These are phyloP conservation scores for Pleurotus citrinopileatus DNA, from an alignment of 768 basidiomycete species.

Conservation along the genomic window DNA sequence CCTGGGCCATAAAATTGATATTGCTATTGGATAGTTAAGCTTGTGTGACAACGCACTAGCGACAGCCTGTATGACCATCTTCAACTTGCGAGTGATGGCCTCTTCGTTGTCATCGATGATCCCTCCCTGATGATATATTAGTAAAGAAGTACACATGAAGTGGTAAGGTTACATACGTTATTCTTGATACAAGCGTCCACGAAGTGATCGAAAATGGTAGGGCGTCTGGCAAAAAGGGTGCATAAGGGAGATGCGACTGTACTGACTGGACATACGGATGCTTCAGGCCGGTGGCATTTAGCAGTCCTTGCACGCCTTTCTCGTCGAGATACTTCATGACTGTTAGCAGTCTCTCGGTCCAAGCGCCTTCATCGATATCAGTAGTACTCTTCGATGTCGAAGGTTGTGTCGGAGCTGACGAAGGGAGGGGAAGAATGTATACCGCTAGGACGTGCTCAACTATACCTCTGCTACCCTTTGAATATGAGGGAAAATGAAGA, in stretches of 20 bases:
- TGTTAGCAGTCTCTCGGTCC: conserved; percentile 81
- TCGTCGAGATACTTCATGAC: conserved; percentile 71
- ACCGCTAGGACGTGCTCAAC: conserved; percentile 70
- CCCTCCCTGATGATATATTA: conserved; percentile 61
- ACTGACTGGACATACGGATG: conserved; percentile 43
- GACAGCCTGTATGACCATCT: conserved; percentile 51
- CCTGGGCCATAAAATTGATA: conserved; percentile 27
- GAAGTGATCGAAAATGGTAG: conserved; percentile 67
- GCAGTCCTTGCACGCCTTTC: conserved; percentile 50
- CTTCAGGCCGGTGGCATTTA: conserved; percentile 63
- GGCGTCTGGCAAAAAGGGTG: conserved; percentile 42
- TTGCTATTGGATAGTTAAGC: not conserved
- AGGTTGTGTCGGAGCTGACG: conserved; percentile 24
- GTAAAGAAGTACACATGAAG: not conserved
- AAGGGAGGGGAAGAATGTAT: conserved; percentile 81
- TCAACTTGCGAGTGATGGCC: conserved; percentile 49
- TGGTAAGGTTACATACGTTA: conserved; percentile 59
- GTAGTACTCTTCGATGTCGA: conserved; percentile 42
- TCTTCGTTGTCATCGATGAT: conserved; percentile 86
- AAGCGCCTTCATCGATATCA: conserved; percentile 74
- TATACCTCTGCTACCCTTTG: conserved; percentile 37
- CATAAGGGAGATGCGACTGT: not conserved
- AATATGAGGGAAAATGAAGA: not conserved
- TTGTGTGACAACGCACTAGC: conserved; percentile 44
- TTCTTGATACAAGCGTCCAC: conserved; percentile 72